phyloP scores from a whole-genome alignment of 148 eudicot species.

The Persicaria maculosa region DNA sequence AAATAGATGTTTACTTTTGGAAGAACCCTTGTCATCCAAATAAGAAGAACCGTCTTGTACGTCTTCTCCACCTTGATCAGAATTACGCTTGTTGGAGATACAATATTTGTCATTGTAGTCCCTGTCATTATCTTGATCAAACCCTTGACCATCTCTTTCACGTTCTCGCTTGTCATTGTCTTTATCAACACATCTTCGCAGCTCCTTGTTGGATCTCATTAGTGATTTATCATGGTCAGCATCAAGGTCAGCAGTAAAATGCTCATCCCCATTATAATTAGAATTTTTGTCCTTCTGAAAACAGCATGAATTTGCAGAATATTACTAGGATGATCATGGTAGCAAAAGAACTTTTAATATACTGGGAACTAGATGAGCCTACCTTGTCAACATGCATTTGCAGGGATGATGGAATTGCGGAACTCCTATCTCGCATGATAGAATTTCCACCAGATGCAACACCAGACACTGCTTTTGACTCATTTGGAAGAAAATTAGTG shows the following conservation, averaged over 20 bases:
- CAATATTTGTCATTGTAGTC: conserved; percentile 16
- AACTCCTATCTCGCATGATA: conserved; percentile 23
- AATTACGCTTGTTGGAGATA: conserved; percentile 22
- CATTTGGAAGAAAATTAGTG: conserved; percentile 45
- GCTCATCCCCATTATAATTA: conserved; percentile 23
- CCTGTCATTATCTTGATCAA: conserved; percentile 19
- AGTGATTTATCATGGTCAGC: conserved; percentile 23
- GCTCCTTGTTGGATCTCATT: conserved; percentile 25
- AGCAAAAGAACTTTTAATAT: neutral
- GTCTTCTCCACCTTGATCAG: conserved; percentile 24
- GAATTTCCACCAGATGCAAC: conserved; percentile 25
- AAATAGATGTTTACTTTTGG: conserved; percentile 15
- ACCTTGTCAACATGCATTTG: conserved; percentile 40
- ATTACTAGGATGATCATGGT: neutral
- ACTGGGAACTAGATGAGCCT: conserved; percentile 4
- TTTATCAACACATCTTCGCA: conserved; percentile 19
- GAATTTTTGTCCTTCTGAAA: conserved; percentile 25
- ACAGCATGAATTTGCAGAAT: neutral
- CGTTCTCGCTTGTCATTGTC: conserved; percentile 31
- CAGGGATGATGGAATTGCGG: conserved; percentile 23
- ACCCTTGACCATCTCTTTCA: conserved; percentile 32
- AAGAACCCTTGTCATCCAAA: conserved; percentile 23
- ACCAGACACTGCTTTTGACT: conserved; percentile 25
- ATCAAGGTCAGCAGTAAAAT: conserved; percentile 22
- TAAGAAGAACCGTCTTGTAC: conserved; percentile 19